These are phyloP conservation scores for Arctium minus DNA, from an alignment of 129 eudicot species.

Conservation along the genomic window DNA sequence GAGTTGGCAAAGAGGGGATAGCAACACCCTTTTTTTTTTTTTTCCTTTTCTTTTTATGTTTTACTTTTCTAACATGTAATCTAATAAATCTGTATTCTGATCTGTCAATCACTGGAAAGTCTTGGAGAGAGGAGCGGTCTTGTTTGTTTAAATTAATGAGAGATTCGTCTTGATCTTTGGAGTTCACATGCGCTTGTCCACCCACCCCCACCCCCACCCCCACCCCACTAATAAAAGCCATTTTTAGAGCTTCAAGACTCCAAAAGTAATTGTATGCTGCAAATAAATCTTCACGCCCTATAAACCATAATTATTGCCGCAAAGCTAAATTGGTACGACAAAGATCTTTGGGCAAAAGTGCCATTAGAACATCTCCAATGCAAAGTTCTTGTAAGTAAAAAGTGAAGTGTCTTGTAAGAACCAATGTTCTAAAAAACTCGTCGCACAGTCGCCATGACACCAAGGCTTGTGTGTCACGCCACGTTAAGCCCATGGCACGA, in stretches of 20 bases:
- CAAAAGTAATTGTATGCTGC: not conserved
- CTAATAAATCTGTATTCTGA: conserved; percentile 23
- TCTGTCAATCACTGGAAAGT: conserved; percentile 41
- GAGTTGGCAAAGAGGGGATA: conserved; percentile 15
- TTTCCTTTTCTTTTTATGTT: not conserved
- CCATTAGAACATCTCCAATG: no score
- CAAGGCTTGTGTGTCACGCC: no score
- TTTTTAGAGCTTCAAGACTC: not conserved
- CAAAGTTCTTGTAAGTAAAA: no score
- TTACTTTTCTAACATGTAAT: conserved; percentile 23
- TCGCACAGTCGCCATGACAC: no score
- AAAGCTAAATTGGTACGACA: no score
- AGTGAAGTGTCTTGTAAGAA: no score
- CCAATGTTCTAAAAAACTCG: no score
- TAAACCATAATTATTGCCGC: no score
- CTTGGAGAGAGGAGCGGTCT: conserved; percentile 30
- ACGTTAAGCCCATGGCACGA: no score
- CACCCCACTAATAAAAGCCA: conserved; percentile 19
- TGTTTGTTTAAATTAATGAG: conserved; percentile 32
- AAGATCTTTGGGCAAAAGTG: no score
- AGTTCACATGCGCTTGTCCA: conserved; percentile 35
- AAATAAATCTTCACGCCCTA: not conserved
- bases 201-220: conserved; percentile 3
- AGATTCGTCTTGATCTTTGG: conserved; percentile 37
- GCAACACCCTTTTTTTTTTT: no score